Base-by-base conservation (phyloP, 805 yeast species). In the Saturnispora kantuleensis region DNA sequence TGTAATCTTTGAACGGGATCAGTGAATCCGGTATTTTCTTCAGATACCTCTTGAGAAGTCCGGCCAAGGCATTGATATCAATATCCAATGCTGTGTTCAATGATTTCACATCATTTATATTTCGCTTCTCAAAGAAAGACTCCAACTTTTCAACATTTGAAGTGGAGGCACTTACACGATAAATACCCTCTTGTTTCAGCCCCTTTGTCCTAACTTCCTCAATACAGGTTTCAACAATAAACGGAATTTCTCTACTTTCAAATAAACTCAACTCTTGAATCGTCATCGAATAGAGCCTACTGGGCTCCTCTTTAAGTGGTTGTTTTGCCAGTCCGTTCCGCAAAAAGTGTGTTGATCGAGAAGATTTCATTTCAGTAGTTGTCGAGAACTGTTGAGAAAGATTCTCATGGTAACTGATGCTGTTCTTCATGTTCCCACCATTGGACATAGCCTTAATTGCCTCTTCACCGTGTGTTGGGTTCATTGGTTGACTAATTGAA, bases 11-110 rank as follows among this genome's bases (percentile, higher is more conserved):
- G 59, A 66, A 84, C 0, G 94, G 79, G 33, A 93, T 79, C 38
- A 93, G 72, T 0, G 97, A 96, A 49, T 83, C 84, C 0, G 95
- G 89, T 37, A 93, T 69, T 55, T 81, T 77, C 47, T 96, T 76
- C 53, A 93, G 67, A 59, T 89, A 93, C 57, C 96, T 74, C 62
- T 93, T 93, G 55, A 93, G 68, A 10, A 93, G 84, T 33, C 88
- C 79, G 0, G 96, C 81, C 3, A 88, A 81, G 0, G 95, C 96
- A 62, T 86, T 79, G 30, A 90, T 77, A 65, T 93, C 98, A 18
- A 35, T 29, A 18, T 56, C 59, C n/a, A 56, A 46, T 11, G 51
- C 40, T 3, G 29, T 10, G 26, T 13, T 51, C 49, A 52, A 64
- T 46, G 40, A 57, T 60, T 16, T 38, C 45, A 58, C 64, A 11